phyloP scores from a whole-genome alignment of 169 alveolate species.

The Babesia ovata region DNA sequence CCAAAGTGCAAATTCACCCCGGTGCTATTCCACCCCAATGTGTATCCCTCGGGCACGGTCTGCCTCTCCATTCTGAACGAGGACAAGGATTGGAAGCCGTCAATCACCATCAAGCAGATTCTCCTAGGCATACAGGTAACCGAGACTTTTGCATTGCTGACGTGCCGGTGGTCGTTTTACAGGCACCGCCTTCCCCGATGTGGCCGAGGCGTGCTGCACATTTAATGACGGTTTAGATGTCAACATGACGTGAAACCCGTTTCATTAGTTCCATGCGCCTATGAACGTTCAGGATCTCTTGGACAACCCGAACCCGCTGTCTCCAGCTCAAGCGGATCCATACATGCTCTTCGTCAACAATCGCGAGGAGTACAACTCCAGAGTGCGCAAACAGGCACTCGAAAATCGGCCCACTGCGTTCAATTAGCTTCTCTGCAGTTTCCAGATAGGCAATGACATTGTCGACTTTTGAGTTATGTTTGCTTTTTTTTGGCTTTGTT shows the following conservation, averaged over 20 bases:
- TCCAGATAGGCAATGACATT: too few relatives aligned
- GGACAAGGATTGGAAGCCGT: constrained; percentile 99
- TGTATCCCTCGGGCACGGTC: constrained; percentile 98
- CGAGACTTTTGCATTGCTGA: too few relatives aligned
- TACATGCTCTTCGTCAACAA: constrained; percentile 89
- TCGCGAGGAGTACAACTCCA: constrained; percentile 86
- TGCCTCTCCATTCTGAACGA: constrained; percentile 98
- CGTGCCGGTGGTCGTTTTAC: too few relatives aligned
- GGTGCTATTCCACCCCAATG: constrained; percentile 97
- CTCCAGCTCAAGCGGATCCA: constrained; percentile 98
- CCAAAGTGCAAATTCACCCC: constrained; percentile 98
- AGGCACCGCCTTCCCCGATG: neutral
- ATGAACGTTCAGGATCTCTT: constrained; percentile 86
- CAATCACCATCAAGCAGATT: constrained; percentile 95
- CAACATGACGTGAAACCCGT: too few relatives aligned
- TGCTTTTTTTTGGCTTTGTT: too few relatives aligned
- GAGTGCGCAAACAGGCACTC: constrained; percentile 78
- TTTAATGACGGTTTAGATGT: neutral
- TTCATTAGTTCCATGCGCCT: neutral
- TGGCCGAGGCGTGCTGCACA: neutral
- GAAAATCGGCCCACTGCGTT: constrained; percentile 55
- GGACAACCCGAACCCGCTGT: constrained; percentile 94
- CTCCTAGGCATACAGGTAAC: constrained; percentile 94
- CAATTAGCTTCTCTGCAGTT: neutral
- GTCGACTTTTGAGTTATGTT: too few relatives aligned